Conservation (phyloP, 169 alveolate genomes). For the Theileria luwenshuni region DNA sequence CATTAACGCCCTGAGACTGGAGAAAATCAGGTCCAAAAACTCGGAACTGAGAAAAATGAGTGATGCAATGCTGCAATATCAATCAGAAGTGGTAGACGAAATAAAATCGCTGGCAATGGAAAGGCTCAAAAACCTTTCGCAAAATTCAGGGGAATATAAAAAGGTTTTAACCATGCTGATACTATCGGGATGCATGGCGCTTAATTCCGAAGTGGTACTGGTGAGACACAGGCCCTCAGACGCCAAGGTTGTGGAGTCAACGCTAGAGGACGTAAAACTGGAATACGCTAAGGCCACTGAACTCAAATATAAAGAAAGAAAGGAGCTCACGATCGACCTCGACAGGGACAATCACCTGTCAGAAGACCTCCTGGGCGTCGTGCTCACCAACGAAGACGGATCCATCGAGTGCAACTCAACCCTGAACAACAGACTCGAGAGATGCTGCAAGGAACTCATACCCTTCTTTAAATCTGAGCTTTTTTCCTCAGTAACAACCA, state of each 20-base stretch:
- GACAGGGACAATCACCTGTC: conserved; percentile 74
- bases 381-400: conserved; percentile 78
- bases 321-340: conserved; percentile 73
- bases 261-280: conserved; percentile 76
- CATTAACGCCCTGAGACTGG: conserved; percentile 77
- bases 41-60: conserved; percentile 87
- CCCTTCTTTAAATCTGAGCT: conserved; percentile 79
- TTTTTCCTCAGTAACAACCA: conserved; percentile 48
- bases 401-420: conserved; percentile 81
- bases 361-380: conserved; percentile 77
- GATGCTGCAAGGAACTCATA: conserved; percentile 75
- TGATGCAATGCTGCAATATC: conserved; percentile 84
- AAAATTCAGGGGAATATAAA: conserved; percentile 74
- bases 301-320: conserved; percentile 72
- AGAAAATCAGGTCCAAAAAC: conserved; percentile 83
- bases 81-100: conserved; percentile 78
- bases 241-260: conserved; percentile 78
- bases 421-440: conserved; percentile 75
- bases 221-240: conserved; percentile 86
- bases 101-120: conserved; percentile 76
- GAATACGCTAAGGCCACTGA: conserved; percentile 74
- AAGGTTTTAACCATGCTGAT: conserved; percentile 74
- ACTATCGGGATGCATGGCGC: conserved; percentile 76
- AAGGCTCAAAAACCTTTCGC: conserved; percentile 72
- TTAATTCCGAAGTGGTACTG: conserved; percentile 81